Percentiles rank a stretch among this genome's conserved stretches.
Evolutionary conservation across 139 green algal genomes (phyloP).

Genomic region (Trebouxia sp.): DNA sequence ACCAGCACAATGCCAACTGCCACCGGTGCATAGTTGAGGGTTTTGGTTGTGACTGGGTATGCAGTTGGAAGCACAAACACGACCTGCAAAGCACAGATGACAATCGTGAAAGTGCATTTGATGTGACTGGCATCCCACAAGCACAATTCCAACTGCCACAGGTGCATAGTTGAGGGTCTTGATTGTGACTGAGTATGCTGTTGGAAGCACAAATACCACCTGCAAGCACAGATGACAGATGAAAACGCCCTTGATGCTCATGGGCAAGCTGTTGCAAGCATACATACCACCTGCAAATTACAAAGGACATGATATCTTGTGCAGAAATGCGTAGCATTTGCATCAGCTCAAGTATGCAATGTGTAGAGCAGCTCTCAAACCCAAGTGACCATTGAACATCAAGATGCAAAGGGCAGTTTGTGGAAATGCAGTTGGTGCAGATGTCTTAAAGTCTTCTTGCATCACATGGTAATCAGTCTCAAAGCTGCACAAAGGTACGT

Average conservation of each 20-base stretch:
- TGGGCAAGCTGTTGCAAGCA: too few species aligned
- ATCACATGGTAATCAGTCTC: too few species aligned
- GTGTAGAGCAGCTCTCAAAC: too few species aligned
- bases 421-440: too few species aligned
- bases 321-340: too few species aligned
- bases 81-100: slow-evolving; percentile 12
- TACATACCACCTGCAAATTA: too few species aligned
- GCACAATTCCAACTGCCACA: slow-evolving; percentile 8
- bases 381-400: too few species aligned
- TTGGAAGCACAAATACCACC: slow-evolving; percentile 46
- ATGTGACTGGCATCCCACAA: neutral
- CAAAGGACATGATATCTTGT: too few species aligned
- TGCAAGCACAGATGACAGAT: neutral
- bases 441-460: too few species aligned
- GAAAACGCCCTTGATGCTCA: neutral
- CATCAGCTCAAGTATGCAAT: too few species aligned
- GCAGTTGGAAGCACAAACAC: slow-evolving; percentile 49
- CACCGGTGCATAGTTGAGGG: slow-evolving; percentile 55
- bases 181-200: slow-evolving; percentile 45
- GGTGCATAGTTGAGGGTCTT: slow-evolving; percentile 57
- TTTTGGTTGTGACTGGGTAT: slow-evolving; percentile 49
- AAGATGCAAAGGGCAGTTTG: too few species aligned
- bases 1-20: slow-evolving; percentile 46
- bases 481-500: too few species aligned
- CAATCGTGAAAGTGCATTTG: neutral